Percentiles rank a stretch among this genome's conserved stretches.
phyloP scores from a whole-genome alignment of 2,329 filamentous ascomycete species.

The Didymella pomorum region DNA sequence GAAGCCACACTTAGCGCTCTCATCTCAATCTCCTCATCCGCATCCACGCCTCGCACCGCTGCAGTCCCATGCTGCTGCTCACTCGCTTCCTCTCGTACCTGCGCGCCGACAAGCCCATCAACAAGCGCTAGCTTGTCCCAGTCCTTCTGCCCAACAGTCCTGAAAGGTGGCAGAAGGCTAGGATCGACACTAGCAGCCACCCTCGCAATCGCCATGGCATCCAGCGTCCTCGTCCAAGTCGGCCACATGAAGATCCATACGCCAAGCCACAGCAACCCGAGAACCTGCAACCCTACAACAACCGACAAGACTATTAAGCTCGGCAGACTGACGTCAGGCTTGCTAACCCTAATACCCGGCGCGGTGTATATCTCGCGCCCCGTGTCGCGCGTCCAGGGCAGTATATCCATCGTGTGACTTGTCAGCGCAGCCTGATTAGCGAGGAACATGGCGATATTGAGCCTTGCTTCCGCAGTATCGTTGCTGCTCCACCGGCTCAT shows the following conservation, averaged over 20 bases:
- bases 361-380: conserved; percentile 11
- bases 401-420: background rate
- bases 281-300: conserved; percentile 2
- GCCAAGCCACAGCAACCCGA: background rate
- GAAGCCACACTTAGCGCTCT: background rate
- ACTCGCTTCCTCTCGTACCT: background rate
- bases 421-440: conserved; percentile 2
- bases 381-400: background rate
- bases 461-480: background rate
- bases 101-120: conserved; percentile 2
- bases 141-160: background rate
- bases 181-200: conserved; percentile 2
- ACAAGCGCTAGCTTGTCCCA: background rate
- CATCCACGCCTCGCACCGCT: background rate
- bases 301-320: conserved; percentile 1
- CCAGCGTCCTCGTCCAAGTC: conserved; percentile 15
- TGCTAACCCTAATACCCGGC: background rate
- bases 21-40: background rate
- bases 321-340: background rate
- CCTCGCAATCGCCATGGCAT: conserved; percentile 19
- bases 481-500: background rate
- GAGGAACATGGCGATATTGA: background rate
- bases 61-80: background rate
- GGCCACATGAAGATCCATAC: conserved; percentile 3
- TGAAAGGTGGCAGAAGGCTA: background rate